Base-by-base conservation (phyloP, 2,329 filamentous ascomycete species). In the Fusarium sp. region DNA sequence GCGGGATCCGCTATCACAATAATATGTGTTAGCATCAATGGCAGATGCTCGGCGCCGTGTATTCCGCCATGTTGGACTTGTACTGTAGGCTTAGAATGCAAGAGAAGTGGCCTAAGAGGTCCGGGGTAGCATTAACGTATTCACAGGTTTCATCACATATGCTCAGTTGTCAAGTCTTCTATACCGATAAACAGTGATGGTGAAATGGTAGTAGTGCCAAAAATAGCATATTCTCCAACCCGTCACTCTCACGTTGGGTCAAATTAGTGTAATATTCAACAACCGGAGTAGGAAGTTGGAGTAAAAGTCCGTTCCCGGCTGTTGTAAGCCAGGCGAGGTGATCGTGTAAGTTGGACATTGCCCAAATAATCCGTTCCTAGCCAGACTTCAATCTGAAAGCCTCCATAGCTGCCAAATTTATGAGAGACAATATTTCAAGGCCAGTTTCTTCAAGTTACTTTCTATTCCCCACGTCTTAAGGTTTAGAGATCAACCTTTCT, bases 221-320 rank as follows among this genome's bases (percentile, higher is more conserved):
- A 51, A 49, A 62, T 28, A 65, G 48, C 11, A 34, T n/a, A 20
- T 48, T 42, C 37, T 28, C 10, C 34, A 37, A 32, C 18, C 23
- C 18, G 13, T 21, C 8, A 7, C 18, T 13, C 34, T n/a, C 18
- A n/a, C 18, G 4, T n/a, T 37, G 18, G 10, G 34, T 37, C 34
- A 37, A 37, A 5, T 37, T n/a, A 7, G 5, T 37, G 34, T 37
- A n/a, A 37, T 11, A 34, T 12, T 18, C 27, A 20, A 20, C 13
- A 11, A 20, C 10, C 60, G 60, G 62, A 37, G 20, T 30, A 43
- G 62, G 62, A 12, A 21, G 9, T 59, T 59, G 13, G 37, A 48
- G 41, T n/a, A 53, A 65, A 65, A 65, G 41, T 23, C 62, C 60
- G 62, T 40, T 28, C 32, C 60, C 47, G 60, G 27, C n/a, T 21